Evolutionary conservation across 306 rosid genomes (phyloP).

Genomic region (Medicago arabica): DNA sequence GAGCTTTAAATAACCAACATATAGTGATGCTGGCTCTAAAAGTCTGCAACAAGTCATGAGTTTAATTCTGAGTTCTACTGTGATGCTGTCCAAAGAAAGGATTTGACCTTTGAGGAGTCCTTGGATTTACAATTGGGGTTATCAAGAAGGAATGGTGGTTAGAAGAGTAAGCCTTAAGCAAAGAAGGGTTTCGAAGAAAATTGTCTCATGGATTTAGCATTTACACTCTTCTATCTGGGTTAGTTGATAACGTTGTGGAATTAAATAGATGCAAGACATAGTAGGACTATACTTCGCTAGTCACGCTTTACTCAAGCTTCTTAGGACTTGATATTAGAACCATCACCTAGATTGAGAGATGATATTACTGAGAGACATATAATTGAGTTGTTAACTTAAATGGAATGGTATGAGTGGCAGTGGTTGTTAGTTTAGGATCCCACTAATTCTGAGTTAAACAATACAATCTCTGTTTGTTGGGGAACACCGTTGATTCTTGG

Average conservation of each 20-base stretch:
- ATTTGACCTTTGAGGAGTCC: not conserved
- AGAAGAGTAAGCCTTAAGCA: constrained; percentile 17
- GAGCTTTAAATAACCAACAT: not conserved
- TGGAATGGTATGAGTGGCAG: not conserved
- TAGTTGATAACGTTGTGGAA: not conserved
- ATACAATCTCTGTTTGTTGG: not conserved
- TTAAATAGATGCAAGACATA: not conserved
- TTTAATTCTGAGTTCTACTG: constrained; percentile 2
- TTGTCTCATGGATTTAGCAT: not conserved
- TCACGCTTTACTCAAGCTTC: constrained; percentile 3
- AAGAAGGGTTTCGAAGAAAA: not conserved
- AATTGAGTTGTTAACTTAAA: not conserved
- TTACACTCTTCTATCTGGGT: not conserved
- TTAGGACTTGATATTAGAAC: not conserved
- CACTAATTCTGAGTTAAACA: not conserved
- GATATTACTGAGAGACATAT: no score
- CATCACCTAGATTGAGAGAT: not conserved
- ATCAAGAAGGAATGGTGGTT: not conserved
- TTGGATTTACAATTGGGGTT: not conserved
- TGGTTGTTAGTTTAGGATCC: not conserved
- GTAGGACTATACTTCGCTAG: not conserved
- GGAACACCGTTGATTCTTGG: not conserved
- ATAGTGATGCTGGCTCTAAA: not conserved
- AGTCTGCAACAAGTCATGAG: not conserved
- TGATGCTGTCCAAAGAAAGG: not conserved